Percentiles rank a stretch among this genome's conserved stretches.
Conservation (phyloP, 2,329 filamentous ascomycete genomes). For the Xylariales sp. region DNA sequence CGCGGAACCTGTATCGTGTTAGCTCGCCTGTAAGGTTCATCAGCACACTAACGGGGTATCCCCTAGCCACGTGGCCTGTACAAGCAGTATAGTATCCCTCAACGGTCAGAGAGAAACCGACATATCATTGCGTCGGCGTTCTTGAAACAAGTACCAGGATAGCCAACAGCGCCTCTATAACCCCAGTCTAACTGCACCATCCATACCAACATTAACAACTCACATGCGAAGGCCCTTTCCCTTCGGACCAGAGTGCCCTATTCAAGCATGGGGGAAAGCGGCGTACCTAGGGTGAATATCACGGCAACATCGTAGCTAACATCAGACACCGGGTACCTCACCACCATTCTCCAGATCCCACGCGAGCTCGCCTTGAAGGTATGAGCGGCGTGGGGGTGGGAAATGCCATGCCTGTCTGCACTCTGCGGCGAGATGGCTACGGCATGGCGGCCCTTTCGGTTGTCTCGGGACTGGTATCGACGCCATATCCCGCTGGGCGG, state of each 20-base stretch:
- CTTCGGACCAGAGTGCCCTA: background rate
- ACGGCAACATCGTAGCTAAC: constrained; percentile 35
- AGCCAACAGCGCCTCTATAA: background rate
- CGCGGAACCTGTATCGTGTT: constrained; percentile 27
- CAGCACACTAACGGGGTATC: background rate
- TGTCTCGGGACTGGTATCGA: constrained; percentile 32
- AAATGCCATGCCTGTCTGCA: constrained; percentile 17
- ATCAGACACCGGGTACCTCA: constrained; percentile 31
- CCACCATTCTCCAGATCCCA: constrained; percentile 29
- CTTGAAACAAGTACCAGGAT: background rate
- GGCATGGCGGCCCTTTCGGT: constrained; percentile 36
- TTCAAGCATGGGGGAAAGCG: background rate
- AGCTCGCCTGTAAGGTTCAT: background rate
- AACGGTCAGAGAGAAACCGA: background rate
- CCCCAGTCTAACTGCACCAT: too few species aligned
- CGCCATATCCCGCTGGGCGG: constrained; percentile 13
- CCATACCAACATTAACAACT: too few species aligned
- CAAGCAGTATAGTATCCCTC: too few species aligned
- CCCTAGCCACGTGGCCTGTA: background rate
- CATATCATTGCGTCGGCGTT: background rate
- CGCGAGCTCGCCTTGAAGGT: constrained; percentile 15
- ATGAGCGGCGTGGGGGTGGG: constrained; percentile 20
- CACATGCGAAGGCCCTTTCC: background rate
- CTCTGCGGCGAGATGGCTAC: constrained; percentile 23
- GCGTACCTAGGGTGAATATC: constrained; percentile 33